phyloP scores from a whole-genome alignment of 2,329 filamentous ascomycete species.

The Penicillium rolfsii region DNA sequence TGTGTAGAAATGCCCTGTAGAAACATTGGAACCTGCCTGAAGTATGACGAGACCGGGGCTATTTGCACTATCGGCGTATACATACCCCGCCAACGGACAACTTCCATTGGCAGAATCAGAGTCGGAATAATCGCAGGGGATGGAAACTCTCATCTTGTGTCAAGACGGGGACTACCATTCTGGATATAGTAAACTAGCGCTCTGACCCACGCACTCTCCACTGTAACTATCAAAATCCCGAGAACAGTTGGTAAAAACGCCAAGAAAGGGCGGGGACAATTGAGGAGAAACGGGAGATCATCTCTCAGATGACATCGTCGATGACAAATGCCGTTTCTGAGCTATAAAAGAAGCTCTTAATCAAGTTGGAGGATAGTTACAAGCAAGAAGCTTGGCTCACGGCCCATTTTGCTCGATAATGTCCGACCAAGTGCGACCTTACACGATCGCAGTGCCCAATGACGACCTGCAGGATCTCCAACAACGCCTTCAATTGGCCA shows the following conservation, averaged over 20 bases:
- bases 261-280: constrained; percentile 3
- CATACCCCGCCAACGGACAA: too few species aligned
- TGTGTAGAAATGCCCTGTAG: too few species aligned
- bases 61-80: too few species aligned
- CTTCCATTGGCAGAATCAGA: too few species aligned
- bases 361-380: background rate
- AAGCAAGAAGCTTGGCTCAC: background rate
- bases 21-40: too few species aligned
- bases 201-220: background rate
- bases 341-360: background rate
- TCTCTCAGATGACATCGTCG: background rate
- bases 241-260: too few species aligned
- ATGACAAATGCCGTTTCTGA: background rate
- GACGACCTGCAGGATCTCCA: constrained; percentile 23
- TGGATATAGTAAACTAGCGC: background rate
- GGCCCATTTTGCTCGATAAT: constrained; percentile 6
- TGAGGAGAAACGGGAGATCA: background rate
- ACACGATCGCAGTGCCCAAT: constrained; percentile 22
- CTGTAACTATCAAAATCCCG: background rate
- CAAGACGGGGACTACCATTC: too few species aligned
- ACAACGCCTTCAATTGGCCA: constrained; percentile 25
- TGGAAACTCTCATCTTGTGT: too few species aligned
- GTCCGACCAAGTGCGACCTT: constrained; percentile 16
- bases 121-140: too few species aligned
- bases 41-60: too few species aligned